Base-by-base conservation (phyloP, 2,329 filamentous ascomycete species). In the Uncinocarpus reesii region DNA sequence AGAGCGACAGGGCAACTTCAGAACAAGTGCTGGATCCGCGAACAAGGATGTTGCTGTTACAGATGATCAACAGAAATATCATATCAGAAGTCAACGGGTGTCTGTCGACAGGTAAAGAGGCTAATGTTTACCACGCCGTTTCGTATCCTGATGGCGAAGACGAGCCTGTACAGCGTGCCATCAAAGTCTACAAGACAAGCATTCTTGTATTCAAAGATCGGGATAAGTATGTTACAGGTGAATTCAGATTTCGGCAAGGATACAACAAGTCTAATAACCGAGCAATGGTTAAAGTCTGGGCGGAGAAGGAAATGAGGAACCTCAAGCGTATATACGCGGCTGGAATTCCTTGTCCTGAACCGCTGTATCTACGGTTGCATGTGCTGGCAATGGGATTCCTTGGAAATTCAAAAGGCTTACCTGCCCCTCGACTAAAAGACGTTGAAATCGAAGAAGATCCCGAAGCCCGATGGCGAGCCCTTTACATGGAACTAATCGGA, bases 111-210 rank as follows among this genome's bases (percentile, higher is more conserved):
- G 92, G 92, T 48, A 98, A 98, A 65, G 92, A 98, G 67, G 92
- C 92, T 52, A 98, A 98, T 64, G 92, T 98, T 21, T 98, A 98
- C 69, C 87, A 93, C 54, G 88, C 90, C 15, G 76, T 94, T 8
- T 77, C 80, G 2, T 71, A 79, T 1, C 71, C 75, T 2, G 65
- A 76, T 6, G 58, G 63, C 2, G 69, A 75, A 15, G 65, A 68
- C 2, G 69, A 74, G 16, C 70, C 78, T 0, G 68, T 81, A 0
- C 86, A 95, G 60, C 80, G 87, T 42, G 92, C 92, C 10, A 88
- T 96, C 73, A 98, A 98, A 71, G 86, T 98, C 43, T 98, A 98
- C 79, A 98, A 98, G 76, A 98, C 92, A 6, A 85, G 86, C 47
- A 98, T 98, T 55, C 72, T 98, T 26, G 88, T 93, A 20, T 98